Base-by-base conservation (phyloP, 805 yeast species). In the Suhomyces pyralidae region DNA sequence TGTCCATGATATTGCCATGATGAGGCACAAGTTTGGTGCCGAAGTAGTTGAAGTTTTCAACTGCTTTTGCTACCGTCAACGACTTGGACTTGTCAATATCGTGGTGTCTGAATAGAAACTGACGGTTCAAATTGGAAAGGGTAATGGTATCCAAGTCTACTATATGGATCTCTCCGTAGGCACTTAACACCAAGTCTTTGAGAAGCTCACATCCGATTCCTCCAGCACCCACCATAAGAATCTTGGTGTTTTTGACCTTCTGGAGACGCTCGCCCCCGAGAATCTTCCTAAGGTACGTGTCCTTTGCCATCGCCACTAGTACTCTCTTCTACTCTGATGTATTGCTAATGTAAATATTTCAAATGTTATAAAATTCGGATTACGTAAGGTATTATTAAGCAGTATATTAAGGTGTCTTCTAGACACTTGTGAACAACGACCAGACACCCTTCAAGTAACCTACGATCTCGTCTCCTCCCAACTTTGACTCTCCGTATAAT, bases 81-180 rank as follows among this genome's bases (percentile, higher is more conserved):
- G 97, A 85, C 65, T 94, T 94, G 51, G 96, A 84, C 61, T 89
- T 82, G 64, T 91, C 92, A 58, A 94, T 92, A 66, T 94, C 98
- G 61, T 87, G 86, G 48, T 87, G 87, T 40, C 97, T 80, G 68
- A 94, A 94, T 50, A 94, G 73, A 63, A 94, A 94, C 68, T 94
- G 99, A 52, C 99, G 80, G 66, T 94, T 94, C 66, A 94, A 77
- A 67, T 94, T 94, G 51, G 96, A 87, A 30, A 94, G 74, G 58
- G 96, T 97, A 60, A 94, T 90, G 0, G 98, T 94, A 65, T 94
- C 99, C 51, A 94, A 77, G 70, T 94, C 99, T n/a, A 92, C 92
- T 28, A 92, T 80, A 64, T 90, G 96, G 52, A 92, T 85, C 62
- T 89, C 96, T 2, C 94, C 94, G 58, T 86, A 86, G 7, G 94